Percentiles rank a stretch among this genome's conserved stretches.
These are phyloP conservation scores for Xylariaceae sp. DNA, from an alignment of 2,329 filamentous ascomycete genomes.

Conservation along the genomic window DNA sequence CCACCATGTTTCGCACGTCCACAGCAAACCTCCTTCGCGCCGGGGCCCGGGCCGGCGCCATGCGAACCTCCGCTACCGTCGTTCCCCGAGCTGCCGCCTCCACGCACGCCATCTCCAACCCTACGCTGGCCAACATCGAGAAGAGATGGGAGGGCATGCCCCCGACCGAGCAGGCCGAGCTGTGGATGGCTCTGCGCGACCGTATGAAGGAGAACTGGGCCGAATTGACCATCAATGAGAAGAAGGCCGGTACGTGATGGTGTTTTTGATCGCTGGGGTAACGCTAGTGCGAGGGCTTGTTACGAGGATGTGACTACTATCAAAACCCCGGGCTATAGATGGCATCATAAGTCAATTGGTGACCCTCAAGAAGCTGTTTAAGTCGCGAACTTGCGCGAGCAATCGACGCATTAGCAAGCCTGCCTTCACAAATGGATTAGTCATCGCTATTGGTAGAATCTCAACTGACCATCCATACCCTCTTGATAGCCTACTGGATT, in stretches of 20 bases:
- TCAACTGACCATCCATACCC: slow-evolving; percentile 33
- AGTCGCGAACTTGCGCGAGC: slow-evolving; percentile 17
- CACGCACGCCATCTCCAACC: slow-evolving; percentile 94
- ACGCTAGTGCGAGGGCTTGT: neutral
- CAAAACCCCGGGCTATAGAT: neutral
- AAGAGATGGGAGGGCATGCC: slow-evolving; percentile 99
- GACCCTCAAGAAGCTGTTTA: neutral
- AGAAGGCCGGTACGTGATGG: slow-evolving; percentile 87
- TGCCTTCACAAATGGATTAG: neutral
- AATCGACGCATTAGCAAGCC: slow-evolving; percentile 16
- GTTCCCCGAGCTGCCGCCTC: slow-evolving; percentile 52
- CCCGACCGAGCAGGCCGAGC: slow-evolving; percentile 96
- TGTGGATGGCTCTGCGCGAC: slow-evolving; percentile 98
- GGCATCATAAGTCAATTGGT: slow-evolving; percentile 4
- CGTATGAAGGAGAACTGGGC: slow-evolving; percentile 98
- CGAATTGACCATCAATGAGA: slow-evolving; percentile 91
- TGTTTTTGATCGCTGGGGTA: neutral
- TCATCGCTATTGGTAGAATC: neutral
- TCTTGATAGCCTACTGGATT: slow-evolving; percentile 85
- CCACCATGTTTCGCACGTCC: slow-evolving; percentile 49
- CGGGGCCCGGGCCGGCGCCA: slow-evolving; percentile 36
- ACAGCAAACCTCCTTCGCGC: slow-evolving; percentile 49
- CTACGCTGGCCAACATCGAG: slow-evolving; percentile 95
- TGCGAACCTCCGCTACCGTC: slow-evolving; percentile 34
- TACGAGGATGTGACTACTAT: neutral